These are phyloP conservation scores for Plasmodium fragile DNA, from an alignment of 169 alveolate species.

Conservation along the genomic window DNA sequence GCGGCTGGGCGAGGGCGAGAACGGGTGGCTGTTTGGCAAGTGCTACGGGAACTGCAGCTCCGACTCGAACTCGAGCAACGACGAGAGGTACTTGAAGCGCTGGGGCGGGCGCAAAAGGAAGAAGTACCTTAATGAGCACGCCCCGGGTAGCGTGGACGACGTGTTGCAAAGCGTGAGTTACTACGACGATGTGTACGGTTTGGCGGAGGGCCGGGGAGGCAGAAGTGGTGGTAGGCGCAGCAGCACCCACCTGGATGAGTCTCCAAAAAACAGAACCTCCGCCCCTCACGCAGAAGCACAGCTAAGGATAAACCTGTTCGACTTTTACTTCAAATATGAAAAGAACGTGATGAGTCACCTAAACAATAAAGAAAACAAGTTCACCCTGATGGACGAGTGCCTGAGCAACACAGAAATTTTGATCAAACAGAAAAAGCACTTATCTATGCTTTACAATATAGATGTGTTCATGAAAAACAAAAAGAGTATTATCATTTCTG, in stretches of 20 bases:
- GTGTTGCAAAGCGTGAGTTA: conserved; percentile 39
- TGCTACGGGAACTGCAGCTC: conserved; percentile 61
- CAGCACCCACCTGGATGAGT: neutral
- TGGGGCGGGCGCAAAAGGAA: neutral
- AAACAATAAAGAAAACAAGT: conserved; percentile 36
- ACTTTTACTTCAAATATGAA: conserved; percentile 62
- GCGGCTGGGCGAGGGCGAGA: conserved; percentile 10
- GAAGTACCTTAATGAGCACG: neutral
- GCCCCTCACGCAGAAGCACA: neutral
- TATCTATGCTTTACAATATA: conserved; percentile 59
- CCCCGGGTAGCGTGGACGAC: conserved; percentile 41
- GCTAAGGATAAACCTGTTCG: conserved; percentile 30
- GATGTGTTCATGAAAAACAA: conserved; percentile 68
- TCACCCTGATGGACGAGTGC: conserved; percentile 57
- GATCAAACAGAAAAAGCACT: conserved; percentile 64
- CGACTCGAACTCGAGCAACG: conserved; percentile 59
- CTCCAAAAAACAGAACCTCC: neutral
- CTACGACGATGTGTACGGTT: conserved; percentile 54
- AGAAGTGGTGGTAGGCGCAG: too few species aligned
- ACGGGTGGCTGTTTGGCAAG: neutral
- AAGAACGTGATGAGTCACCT: conserved; percentile 61
- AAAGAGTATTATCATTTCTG: conserved; percentile 53
- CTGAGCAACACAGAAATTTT: conserved; percentile 22
- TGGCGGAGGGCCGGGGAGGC: conserved; percentile 2
- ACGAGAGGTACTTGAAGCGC: conserved; percentile 41